Base-by-base conservation (phyloP, 2,329 filamentous ascomycete genomes). In the Paecilomyces fulvus region DNA sequence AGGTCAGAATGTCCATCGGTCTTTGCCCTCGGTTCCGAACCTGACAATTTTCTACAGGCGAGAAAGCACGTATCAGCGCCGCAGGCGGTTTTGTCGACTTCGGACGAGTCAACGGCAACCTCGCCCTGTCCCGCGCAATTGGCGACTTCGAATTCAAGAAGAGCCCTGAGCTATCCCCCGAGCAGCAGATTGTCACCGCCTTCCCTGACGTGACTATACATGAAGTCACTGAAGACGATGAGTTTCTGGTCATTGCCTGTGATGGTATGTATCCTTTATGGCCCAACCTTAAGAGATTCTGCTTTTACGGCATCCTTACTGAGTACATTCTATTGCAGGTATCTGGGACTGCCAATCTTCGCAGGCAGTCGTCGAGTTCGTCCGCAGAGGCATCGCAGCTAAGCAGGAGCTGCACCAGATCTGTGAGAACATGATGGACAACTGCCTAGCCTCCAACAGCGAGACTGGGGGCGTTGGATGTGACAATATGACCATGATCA, bases 381-480 rank as follows among this genome's bases (percentile, higher is more conserved):
- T 97, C 62, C 85, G 94, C 72, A 88, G 94, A 70, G 94, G 94
- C 56, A 96, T 99, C 73, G 92, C 91, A 52, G 92, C 92, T 53
- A 96, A 96, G 80, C 94, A 99, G 77, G 89, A 95, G 52, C 83
- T 99, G 53, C 86, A 92, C 56, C 89, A 89, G 72, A 97, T 99
- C 68, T 97, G 92, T 75, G 94, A 99, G 77, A 99, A 99, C 79
- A 96, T 99, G 90, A 99, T 99, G 94, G 92, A 99, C 80, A 99
- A 97, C 79, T 99, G 94, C 72, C 81, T 99, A 63, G 92, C 94
- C 46, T 95, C 92, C 59, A 97, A 95, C 82, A 96, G 92, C 64
- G 94, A 99, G 77, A 96, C 92, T 30, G 94, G 94, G 55, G 94
- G 94, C 61, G 92, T 99, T 60, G 94, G 94, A 60, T 99, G 94